Base-by-base conservation (phyloP, 2,329 filamentous ascomycete genomes). In the Cadophora luteo-olivacea region DNA sequence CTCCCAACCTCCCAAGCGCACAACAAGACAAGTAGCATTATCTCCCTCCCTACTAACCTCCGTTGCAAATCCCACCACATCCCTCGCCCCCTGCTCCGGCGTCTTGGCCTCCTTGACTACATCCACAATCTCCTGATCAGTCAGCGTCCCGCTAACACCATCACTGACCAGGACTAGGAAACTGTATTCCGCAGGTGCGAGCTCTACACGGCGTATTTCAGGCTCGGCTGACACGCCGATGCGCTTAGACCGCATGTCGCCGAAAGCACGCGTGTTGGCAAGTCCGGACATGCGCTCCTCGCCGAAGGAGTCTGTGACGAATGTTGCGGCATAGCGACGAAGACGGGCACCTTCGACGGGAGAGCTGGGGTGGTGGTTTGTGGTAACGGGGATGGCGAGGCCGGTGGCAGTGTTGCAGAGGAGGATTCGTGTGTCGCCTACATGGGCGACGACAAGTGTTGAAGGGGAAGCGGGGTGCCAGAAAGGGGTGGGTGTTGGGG, bases 101-200 rank as follows among this genome's bases (percentile, higher is more conserved):
- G 95, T 98, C 77, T 86, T 90, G 5, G 94, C 92, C 80, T 99
- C 96, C 80, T 98, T 98, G 75, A 98, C 86, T 38, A 98, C 89
- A 78, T 99, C 96, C 36, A 97, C 94, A 70, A 98, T 93, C 81
- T 99, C 96, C 81, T 98, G 95, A 77, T 99, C 96, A 66, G 86
- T 89, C 25, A 98, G 83, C 19, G 92, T 92, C 7, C 93, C 95
- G 24, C 91, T 95, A 11, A 99, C 89, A 32, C 96, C 96, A 79
- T 99, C 96, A 1, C 89, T 92, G 79, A 97, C 88, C 58, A 99
- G 86, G 1, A 97, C 93, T 63, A 98, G 79, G 80, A 99, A 99
- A 2, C 90, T 90, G 80, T 93, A 97, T 79, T 97, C 91, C 0
- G 93, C 94, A 0, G 95, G 91, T 0, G 86, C 86, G 70, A 98